Base-by-base conservation (phyloP, 768 basidiomycete genomes). In the Phaeolepiota aurea region DNA sequence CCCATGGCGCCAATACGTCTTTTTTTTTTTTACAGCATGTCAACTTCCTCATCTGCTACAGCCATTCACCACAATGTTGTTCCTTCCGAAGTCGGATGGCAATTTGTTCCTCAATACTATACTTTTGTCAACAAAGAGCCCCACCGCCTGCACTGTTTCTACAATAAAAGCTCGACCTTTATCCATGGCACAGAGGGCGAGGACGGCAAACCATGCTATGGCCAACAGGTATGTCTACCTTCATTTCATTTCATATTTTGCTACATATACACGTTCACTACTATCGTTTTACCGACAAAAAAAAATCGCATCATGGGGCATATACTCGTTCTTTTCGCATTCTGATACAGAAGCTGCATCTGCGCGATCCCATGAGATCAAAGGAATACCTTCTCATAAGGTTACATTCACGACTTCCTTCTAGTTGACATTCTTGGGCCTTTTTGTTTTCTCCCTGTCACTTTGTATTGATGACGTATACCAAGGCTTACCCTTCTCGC, bases 101-200 rank as follows among this genome's bases (percentile, higher is more conserved):
- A 97, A 67, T 97, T 97, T 69, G 92, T 96, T 52, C 90, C 91
- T 37, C 93, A 99, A 66, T 98, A 98, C 70, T 99, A 99, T 71
- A 94, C 88, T 54, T 94, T 88, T 73, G 86, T 99, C 62, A 96
- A 98, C 79, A 92, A 96, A 69, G 82, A 92, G 47, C 94, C 94
- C 55, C 72, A 87, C 66, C 87, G 91, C 63, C 78, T 98, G 53
- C 96, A 99, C 67, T 92, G 91, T 67, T 98, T 98, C 72, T 98
- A 98, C 75, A 96, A 84, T 61, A 97, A 97, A 79, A 78, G 77
- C 55, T 96, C 92, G 36, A 96, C 93, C 50, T 93, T 97, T 66
- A 84, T 87, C 62, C 96, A 98, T 64, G 92, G 92, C 43, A 88
- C 86, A 40, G 96, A 98, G 72, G 94, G 94, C 43, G 96, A 98